Base-by-base conservation (phyloP, 2,329 filamentous ascomycete genomes). In the Aspergillus terreus region DNA sequence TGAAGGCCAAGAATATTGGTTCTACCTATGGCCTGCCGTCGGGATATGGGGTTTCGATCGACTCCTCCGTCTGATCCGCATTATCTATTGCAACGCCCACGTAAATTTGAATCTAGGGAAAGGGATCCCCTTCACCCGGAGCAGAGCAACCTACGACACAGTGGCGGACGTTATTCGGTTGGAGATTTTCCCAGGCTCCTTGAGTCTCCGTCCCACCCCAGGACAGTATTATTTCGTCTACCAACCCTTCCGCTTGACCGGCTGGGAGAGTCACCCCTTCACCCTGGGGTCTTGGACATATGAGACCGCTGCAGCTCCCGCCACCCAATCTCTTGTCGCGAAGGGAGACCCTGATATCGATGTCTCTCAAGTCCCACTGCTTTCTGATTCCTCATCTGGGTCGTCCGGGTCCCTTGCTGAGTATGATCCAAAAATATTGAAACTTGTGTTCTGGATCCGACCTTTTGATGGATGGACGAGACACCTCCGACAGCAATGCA, bases 261-360 rank as follows among this genome's bases (percentile, higher is more conserved):
- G 76, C 2, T 81, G 75, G 66, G 74, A 81, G 50, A 80, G 71
- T 49, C 78, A 81, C 54, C 78, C 78, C 0, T 81, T 81, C 58
- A 77, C 74, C 0, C 57, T 78, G 1, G 74, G 70, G 1, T 53
- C 61, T 19, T 70, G 64, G 64, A 58, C 59, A 14, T 60, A 63
- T 47, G 51, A 59, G 12, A 33, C 53, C 2, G 48, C 47, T 0
- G 38, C 33, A 3, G 14, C 23, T 4, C 21, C 46, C 6, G 30
- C 27, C 12, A 19, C 43, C 3, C 25, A n/a, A 2, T 21, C 40
- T 1, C 10, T 15, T 1, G 14, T 12, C 2, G 9, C 46, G 12
- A 62, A 61, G 15, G 40, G 25, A 4, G 36, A 53, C 4, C 43
- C 56, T 14, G 19, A 36, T 0, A 15, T 52, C 12, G 60, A 64